Percentiles rank a stretch among this genome's conserved stretches.
Evolutionary conservation across 1,139 yeast species (phyloP).

Genomic region (Pichia sp.): DNA sequence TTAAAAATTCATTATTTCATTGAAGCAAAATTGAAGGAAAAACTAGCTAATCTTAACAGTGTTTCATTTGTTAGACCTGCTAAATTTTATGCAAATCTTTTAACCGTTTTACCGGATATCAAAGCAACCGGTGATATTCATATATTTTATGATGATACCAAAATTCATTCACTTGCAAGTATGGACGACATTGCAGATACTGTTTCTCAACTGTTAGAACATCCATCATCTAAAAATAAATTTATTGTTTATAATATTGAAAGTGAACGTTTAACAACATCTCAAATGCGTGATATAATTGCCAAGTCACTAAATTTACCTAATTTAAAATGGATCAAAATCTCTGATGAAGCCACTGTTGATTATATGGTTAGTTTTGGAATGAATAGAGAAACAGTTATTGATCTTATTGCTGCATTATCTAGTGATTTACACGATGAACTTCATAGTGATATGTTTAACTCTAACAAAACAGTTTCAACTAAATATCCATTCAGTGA

Average conservation of each 20-base stretch:
- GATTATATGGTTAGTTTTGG: not conserved
- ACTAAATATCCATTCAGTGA: not conserved
- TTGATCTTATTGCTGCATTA: not conserved
- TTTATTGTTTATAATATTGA: not conserved
- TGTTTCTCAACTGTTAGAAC: not conserved
- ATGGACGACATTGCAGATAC: not conserved
- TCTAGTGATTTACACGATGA: not conserved
- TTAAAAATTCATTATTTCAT: not conserved
- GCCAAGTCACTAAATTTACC: not conserved
- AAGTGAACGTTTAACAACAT: not conserved
- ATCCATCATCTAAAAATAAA: not conserved
- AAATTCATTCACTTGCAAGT: not conserved
- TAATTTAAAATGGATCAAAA: not conserved
- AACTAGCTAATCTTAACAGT: not conserved
- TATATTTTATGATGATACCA: not conserved
- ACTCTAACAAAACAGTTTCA: not conserved
- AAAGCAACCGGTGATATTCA: not conserved
- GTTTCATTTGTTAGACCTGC: conserved; percentile 3
- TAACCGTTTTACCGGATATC: not conserved
- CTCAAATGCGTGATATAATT: not conserved
- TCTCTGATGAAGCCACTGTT: not conserved
- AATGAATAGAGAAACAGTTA: not conserved
- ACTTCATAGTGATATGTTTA: not conserved
- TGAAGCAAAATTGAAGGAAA: not conserved
- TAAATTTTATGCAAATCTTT: conserved; percentile 1